Conservation (phyloP, 2,329 filamentous ascomycete species). For the Ceratocystis cubensis region DNA sequence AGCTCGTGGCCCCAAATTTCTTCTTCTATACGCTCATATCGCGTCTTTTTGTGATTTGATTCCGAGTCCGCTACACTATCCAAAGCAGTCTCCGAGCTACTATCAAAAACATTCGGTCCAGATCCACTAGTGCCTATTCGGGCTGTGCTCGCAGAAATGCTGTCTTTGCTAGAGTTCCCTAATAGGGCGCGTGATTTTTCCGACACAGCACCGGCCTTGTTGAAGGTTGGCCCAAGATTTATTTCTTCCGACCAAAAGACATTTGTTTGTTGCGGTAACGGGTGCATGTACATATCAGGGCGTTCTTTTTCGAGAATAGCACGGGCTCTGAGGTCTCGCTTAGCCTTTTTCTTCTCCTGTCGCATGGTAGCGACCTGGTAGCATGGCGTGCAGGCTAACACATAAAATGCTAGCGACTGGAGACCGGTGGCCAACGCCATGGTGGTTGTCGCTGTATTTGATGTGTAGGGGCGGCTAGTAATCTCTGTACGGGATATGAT, state of each 20-base stretch:
- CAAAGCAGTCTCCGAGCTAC: conserved; percentile 18
- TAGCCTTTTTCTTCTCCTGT: conserved; percentile 58
- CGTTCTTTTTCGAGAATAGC: conserved; percentile 53
- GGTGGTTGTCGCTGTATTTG: conserved; percentile 28
- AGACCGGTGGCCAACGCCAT: conserved; percentile 46
- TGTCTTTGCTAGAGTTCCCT: conserved; percentile 19
- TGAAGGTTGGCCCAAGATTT: conserved; percentile 60
- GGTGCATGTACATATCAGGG: conserved; percentile 64
- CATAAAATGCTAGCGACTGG: conserved; percentile 67
- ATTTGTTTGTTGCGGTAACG: conserved; percentile 73
- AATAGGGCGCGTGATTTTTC: conserved; percentile 22
- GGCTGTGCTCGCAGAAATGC: conserved; percentile 16
- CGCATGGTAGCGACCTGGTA: conserved; percentile 55
- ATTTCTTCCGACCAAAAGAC: conserved; percentile 85
- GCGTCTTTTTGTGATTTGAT: conserved; percentile 32
- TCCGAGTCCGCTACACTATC: conserved; percentile 18
- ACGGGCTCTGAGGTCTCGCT: conserved; percentile 53
- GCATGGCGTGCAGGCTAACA: conserved; percentile 68
- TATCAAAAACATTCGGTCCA: conserved; percentile 18
- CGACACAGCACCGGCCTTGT: conserved; percentile 39
- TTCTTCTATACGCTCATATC: conserved; percentile 81
- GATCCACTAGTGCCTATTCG: conserved; percentile 55
- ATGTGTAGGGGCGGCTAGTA: neutral
- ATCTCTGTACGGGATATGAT: too few relatives aligned
- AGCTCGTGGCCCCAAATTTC: conserved; percentile 62